phyloP scores from a whole-genome alignment of 306 rosid genomes.

The Hippophae tibetana region DNA sequence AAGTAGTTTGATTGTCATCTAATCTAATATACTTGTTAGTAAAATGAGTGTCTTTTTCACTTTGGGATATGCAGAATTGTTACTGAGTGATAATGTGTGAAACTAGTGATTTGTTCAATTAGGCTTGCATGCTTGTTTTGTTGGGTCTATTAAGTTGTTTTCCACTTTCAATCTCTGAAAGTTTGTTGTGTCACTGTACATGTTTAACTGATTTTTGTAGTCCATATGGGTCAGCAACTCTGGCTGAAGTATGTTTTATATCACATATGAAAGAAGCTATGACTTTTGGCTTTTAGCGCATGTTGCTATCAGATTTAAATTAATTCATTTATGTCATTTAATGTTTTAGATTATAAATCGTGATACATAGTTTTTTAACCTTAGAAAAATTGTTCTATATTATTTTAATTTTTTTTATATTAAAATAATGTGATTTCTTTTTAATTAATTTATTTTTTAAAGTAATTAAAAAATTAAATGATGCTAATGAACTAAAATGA shows the following conservation, averaged over 20 bases:
- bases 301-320: background rate
- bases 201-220: slow-evolving; percentile 20
- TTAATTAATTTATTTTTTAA: too few relatives aligned
- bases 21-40: background rate
- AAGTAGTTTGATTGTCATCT: too few relatives aligned
- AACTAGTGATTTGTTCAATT: slow-evolving; percentile 14
- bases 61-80: background rate
- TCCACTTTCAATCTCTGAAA: slow-evolving; percentile 10
- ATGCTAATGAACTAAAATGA: too few relatives aligned
- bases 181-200: slow-evolving; percentile 11
- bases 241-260: background rate
- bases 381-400: too few relatives aligned
- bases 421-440: too few relatives aligned
- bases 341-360: too few relatives aligned
- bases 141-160: slow-evolving; percentile 25
- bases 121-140: slow-evolving; percentile 11
- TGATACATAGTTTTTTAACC: too few relatives aligned
- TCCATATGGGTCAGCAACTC: slow-evolving; percentile 10
- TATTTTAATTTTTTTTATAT: too few relatives aligned
- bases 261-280: background rate
- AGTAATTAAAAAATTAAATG: too few relatives aligned
- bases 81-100: slow-evolving; percentile 12
- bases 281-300: background rate
- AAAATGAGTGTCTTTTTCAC: background rate
- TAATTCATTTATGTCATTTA: background rate